These are phyloP conservation scores for Alternaria atra DNA, from an alignment of 2,329 filamentous ascomycete species.

Conservation along the genomic window DNA sequence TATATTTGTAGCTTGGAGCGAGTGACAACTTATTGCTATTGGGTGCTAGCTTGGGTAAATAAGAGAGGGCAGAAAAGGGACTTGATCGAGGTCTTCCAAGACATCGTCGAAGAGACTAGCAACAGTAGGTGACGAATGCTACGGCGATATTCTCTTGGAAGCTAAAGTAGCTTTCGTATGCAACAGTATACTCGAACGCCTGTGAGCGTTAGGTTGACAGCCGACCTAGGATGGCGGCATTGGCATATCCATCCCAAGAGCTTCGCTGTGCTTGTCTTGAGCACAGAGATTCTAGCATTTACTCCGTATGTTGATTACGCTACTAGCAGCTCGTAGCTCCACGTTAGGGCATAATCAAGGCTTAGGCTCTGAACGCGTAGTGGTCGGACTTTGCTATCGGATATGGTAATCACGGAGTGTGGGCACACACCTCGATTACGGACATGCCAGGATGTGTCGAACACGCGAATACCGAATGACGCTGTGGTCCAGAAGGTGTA, in stretches of 20 bases:
- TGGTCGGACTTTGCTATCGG: background rate
- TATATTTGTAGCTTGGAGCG: background rate
- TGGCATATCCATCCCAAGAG: slow-evolving; percentile 1
- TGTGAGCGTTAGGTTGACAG: background rate
- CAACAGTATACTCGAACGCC: background rate
- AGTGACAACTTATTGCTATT: background rate
- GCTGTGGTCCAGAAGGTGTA: background rate
- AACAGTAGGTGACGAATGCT: background rate
- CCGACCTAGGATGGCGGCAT: background rate
- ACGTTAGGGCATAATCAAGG: background rate
- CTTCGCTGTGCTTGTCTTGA: slow-evolving; percentile 3
- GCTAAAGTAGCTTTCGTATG: background rate
- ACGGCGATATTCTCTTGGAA: background rate
- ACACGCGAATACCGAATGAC: background rate
- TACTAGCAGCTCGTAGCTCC: background rate
- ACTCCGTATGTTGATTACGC: background rate
- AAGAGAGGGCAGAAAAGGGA: background rate
- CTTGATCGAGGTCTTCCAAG: background rate
- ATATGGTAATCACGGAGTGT: background rate
- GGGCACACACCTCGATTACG: background rate
- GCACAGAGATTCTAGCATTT: background rate
- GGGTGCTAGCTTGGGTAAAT: background rate
- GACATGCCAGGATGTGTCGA: background rate
- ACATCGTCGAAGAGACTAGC: background rate
- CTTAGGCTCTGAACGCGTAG: background rate